Conservation (phyloP, 129 eudicot species). For the Flaveria ramosissima region DNA sequence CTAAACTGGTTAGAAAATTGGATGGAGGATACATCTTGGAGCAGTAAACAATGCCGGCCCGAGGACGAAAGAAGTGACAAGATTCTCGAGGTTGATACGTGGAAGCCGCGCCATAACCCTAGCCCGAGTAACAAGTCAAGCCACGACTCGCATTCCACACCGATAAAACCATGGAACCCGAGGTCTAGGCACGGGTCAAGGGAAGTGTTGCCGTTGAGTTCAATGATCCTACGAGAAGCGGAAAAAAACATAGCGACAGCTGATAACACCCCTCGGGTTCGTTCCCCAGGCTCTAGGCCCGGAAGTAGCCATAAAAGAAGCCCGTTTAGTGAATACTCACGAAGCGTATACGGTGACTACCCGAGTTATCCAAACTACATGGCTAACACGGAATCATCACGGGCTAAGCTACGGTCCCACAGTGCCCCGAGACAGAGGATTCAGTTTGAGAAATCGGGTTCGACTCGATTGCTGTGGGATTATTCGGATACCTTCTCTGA, state of each 20-base stretch:
- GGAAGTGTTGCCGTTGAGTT: conserved; percentile 49
- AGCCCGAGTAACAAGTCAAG: conserved; percentile 37
- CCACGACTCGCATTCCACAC: conserved; percentile 27
- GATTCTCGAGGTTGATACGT: conserved; percentile 89
- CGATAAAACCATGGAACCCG: conserved; percentile 55
- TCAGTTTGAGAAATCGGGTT: conserved; percentile 46
- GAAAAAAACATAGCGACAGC: conserved; percentile 44
- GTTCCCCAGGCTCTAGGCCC: conserved; percentile 62
- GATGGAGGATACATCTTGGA: conserved; percentile 70
- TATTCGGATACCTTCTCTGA: conserved; percentile 55
- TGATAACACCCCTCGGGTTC: conserved; percentile 54
- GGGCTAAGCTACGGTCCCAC: conserved; percentile 80
- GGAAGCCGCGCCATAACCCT: conserved; percentile 65
- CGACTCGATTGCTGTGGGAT: conserved; percentile 52
- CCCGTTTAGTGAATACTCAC: conserved; percentile 61
- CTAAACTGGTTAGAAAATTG: conserved; percentile 66
- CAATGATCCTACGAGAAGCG: conserved; percentile 50
- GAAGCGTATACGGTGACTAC: conserved; percentile 63
- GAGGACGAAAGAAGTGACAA: conserved; percentile 76
- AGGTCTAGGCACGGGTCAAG: conserved; percentile 42
- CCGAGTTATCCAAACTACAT: conserved; percentile 70
- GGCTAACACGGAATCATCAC: conserved; percentile 75
- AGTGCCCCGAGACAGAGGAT: conserved; percentile 82
- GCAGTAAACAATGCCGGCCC: conserved; percentile 38
- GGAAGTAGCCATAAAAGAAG: conserved; percentile 56